These are phyloP conservation scores for Penicillium sp. DNA, from an alignment of 2,329 filamentous ascomycete genomes.

Conservation along the genomic window DNA sequence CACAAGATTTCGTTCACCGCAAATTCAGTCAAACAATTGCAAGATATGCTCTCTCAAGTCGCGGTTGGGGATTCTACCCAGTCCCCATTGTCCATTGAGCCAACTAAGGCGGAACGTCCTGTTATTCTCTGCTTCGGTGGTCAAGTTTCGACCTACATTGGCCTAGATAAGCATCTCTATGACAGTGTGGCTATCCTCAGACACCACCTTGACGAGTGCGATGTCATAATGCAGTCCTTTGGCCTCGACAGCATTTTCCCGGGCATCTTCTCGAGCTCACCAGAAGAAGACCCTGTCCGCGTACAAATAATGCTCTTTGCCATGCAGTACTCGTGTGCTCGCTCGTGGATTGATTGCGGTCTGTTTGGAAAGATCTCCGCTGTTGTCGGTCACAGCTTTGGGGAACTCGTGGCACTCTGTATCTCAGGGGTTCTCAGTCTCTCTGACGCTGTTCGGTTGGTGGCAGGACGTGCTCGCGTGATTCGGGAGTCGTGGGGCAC, in stretches of 20 bases:
- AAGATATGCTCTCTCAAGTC: background rate
- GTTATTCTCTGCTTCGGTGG: constrained; percentile 51
- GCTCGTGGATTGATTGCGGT: constrained; percentile 46
- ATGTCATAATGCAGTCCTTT: constrained; percentile 32
- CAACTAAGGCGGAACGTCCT: constrained; percentile 16
- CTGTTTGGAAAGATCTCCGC: constrained; percentile 32
- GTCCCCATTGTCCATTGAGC: background rate
- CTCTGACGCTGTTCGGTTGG: constrained; percentile 36
- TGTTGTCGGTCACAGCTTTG: constrained; percentile 45
- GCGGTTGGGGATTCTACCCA: background rate
- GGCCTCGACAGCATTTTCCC: constrained; percentile 45
- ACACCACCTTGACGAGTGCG: constrained; percentile 44
- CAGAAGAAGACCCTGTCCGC: constrained; percentile 27
- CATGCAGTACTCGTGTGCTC: constrained; percentile 44
- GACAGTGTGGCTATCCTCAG: constrained; percentile 37
- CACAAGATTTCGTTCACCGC: constrained; percentile 35
- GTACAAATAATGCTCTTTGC: constrained; percentile 47
- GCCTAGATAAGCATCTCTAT: constrained; percentile 39
- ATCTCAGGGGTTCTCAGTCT: constrained; percentile 38
- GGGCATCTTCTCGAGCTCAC: constrained; percentile 34
- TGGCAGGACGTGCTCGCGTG: constrained; percentile 37
- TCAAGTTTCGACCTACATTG: constrained; percentile 41
- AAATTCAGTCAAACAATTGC: constrained; percentile 35
- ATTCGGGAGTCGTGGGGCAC: constrained; percentile 38
- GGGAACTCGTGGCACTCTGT: constrained; percentile 41